These are phyloP conservation scores for Fraxinus paxiana DNA, from an alignment of 305 asterid species.

Conservation along the genomic window DNA sequence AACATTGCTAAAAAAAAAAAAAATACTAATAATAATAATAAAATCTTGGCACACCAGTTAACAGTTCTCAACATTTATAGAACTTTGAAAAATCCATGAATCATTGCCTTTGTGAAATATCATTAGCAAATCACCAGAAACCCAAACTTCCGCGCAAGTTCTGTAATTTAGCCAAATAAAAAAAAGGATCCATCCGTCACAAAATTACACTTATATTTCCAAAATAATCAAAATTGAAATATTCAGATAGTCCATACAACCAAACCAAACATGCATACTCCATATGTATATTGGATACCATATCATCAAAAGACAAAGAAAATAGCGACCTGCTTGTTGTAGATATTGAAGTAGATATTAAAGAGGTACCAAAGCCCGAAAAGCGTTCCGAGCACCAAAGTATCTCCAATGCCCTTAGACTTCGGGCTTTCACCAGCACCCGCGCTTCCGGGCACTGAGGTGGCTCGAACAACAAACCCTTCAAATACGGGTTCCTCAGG, in stretches of 20 bases:
- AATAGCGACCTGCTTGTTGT: conserved; percentile 69
- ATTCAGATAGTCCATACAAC: too few relatives aligned
- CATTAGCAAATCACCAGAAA: neutral
- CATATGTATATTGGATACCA: neutral
- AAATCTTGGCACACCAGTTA: neutral
- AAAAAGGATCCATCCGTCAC: neutral
- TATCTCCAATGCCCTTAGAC: conserved; percentile 44
- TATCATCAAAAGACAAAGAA: neutral
- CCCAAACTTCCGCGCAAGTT: neutral
- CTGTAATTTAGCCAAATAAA: neutral
- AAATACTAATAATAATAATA: too few relatives aligned
- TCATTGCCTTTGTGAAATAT: neutral
- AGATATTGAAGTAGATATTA: conserved; percentile 89
- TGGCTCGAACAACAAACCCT: conserved; percentile 44
- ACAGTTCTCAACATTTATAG: neutral
- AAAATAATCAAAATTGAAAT: neutral
- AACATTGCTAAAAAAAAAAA: too few relatives aligned
- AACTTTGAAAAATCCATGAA: too few relatives aligned
- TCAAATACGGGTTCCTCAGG: conserved; percentile 38
- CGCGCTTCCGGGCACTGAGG: conserved; percentile 49
- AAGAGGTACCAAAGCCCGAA: conserved; percentile 87
- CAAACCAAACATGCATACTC: too few relatives aligned
- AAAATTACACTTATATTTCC: too few relatives aligned
- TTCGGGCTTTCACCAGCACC: conserved; percentile 44
- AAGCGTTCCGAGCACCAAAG: conserved; percentile 66